phyloP scores from a whole-genome alignment of 2,329 filamentous ascomycete species.

The Xylariaceae sp. region DNA sequence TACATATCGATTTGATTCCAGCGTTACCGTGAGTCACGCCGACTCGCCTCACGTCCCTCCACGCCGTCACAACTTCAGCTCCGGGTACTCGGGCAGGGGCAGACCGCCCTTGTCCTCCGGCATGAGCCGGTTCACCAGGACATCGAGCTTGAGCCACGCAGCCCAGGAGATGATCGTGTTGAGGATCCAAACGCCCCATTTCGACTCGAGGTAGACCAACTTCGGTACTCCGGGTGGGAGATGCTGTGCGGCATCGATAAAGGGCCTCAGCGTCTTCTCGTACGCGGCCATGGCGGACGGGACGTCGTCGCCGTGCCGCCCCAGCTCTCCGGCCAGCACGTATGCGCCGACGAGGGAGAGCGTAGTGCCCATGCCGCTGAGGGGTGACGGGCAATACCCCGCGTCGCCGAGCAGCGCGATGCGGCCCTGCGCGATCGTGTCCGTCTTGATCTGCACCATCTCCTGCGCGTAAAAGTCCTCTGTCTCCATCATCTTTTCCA shows the following conservation, averaged over 20 bases:
- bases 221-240: conserved; percentile 11
- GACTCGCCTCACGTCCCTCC: too few species aligned
- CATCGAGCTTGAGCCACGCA: conserved; percentile 15
- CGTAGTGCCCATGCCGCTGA: conserved; percentile 46
- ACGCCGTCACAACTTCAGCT: too few species aligned
- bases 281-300: conserved; percentile 31
- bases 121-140: conserved; percentile 10
- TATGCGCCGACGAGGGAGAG: conserved; percentile 43
- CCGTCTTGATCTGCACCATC: conserved; percentile 37
- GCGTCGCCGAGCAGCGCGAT: conserved; percentile 49
- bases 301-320: conserved; percentile 18
- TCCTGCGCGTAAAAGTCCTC: conserved; percentile 40
- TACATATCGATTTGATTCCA: too few species aligned
- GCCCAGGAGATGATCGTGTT: conserved; percentile 17
- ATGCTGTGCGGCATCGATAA: conserved; percentile 34
- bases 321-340: conserved; percentile 47
- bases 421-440: conserved; percentile 35
- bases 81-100: conserved; percentile 20
- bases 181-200: conserved; percentile 19
- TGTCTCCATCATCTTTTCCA: conserved; percentile 2
- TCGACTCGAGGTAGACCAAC: conserved; percentile 10
- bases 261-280: conserved; percentile 35
- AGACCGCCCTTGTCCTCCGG: conserved; percentile 16
- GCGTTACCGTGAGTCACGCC: too few species aligned
- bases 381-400: conserved; percentile 38